phyloP scores from a whole-genome alignment of 768 basidiomycete genomes.

The Lyophyllum decastes region DNA sequence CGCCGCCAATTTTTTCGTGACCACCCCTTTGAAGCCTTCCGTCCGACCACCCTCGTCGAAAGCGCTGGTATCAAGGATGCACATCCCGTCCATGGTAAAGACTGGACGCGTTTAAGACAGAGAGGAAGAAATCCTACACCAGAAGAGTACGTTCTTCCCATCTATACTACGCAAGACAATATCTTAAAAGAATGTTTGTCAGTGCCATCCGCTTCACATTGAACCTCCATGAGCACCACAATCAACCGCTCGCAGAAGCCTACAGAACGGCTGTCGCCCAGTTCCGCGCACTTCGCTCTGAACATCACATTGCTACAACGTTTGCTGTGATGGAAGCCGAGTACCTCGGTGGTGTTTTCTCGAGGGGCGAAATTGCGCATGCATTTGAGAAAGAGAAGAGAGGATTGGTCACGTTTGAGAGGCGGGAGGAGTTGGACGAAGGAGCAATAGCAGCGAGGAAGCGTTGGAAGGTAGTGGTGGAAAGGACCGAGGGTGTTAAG shows the following conservation, averaged over 20 bases:
- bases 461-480: constrained; percentile 73
- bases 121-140: constrained; percentile 79
- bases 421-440: constrained; percentile 55
- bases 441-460: constrained; percentile 67
- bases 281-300: constrained; percentile 86
- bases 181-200: constrained; percentile 8
- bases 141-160: constrained; percentile 74
- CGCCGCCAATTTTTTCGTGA: constrained; percentile 92
- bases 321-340: constrained; percentile 84
- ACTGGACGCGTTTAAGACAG: constrained; percentile 83
- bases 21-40: constrained; percentile 94
- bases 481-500: constrained; percentile 39
- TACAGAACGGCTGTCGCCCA: constrained; percentile 81
- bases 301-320: constrained; percentile 73
- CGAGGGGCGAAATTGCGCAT: constrained; percentile 58
- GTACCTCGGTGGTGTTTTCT: constrained; percentile 68
- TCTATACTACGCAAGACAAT: constrained; percentile 6
- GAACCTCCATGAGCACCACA: constrained; percentile 71
- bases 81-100: constrained; percentile 55
- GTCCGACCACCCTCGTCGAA: constrained; percentile 79
- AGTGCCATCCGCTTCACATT: constrained; percentile 83
- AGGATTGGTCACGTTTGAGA: constrained; percentile 59
- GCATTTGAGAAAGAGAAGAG: constrained; percentile 64
- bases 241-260: constrained; percentile 69
- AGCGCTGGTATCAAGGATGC: constrained; percentile 53